A percentile compares a stretch with the other conserved stretches of the same genome.
Evolutionary conservation across 177 flowering plant genomes (phyloP).

Genomic region (Vitis hybrid): DNA sequence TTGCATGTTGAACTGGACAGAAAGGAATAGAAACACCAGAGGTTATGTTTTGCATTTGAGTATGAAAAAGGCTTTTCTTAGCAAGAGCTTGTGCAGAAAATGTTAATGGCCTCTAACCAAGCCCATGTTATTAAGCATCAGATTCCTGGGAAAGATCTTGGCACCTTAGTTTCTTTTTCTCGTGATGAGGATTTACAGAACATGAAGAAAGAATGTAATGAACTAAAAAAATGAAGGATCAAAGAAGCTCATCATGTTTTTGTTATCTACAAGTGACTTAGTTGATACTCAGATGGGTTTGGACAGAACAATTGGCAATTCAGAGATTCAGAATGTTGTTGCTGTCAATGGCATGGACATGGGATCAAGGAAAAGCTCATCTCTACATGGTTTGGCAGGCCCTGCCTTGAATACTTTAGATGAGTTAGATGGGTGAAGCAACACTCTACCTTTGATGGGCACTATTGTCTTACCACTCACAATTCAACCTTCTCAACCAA

Average conservation of each 20-base stretch:
- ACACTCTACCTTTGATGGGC: slow-evolving; percentile 28
- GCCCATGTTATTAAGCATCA: slow-evolving; percentile 73
- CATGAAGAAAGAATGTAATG: slow-evolving; percentile 84
- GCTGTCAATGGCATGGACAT: slow-evolving; percentile 95
- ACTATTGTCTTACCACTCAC: slow-evolving; percentile 24
- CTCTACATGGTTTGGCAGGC: slow-evolving; percentile 37
- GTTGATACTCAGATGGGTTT: slow-evolving; percentile 63
- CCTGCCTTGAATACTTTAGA: slow-evolving; percentile 52
- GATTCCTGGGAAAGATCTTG: slow-evolving; percentile 95
- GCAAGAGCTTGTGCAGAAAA: slow-evolving; percentile 67
- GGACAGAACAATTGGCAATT: slow-evolving; percentile 54
- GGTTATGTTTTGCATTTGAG: slow-evolving; percentile 3
- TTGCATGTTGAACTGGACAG: too few relatives aligned
- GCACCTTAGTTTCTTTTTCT: slow-evolving; percentile 86
- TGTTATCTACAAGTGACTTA: slow-evolving; percentile 68
- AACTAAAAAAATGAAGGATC: slow-evolving; percentile 46
- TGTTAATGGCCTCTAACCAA: slow-evolving; percentile 45
- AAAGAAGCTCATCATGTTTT: slow-evolving; percentile 75
- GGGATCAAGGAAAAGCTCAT: slow-evolving; percentile 54
- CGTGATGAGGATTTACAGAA: slow-evolving; percentile 89
- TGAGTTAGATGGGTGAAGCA: slow-evolving; percentile 40
- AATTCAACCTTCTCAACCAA: slow-evolving; percentile 32
- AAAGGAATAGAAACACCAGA: too few relatives aligned
- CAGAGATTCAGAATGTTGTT: slow-evolving; percentile 86
- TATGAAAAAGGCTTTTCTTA: slow-evolving; percentile 64